Evolutionary conservation across 2,329 filamentous ascomycete species (phyloP), one percentile per base, ranked within the genome.

Genomic region (Neofusicoccum sp.): DNA sequence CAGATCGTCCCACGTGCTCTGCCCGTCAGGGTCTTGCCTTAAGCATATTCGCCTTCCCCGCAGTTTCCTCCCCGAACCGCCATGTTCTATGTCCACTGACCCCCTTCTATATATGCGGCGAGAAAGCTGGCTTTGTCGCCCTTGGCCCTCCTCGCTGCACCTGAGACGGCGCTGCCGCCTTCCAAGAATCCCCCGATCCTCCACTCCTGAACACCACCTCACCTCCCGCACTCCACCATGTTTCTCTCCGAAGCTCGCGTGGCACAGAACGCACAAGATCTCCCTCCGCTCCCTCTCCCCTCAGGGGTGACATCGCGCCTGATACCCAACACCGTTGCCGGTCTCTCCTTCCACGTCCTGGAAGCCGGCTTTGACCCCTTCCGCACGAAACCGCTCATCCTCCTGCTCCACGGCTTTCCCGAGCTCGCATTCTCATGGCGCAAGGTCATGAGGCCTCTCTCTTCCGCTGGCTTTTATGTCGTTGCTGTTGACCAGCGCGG

Each of bases 371-470:
- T 76, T 36, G 69, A 72, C 28, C 70, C 75, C 3, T 61, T 68
- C 12, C 70, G 67, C 12, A 67, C 73, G 26, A 78, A 76, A 6
- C 86, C 85, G 1, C 78, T 89, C 9, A 73, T 89, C 7, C 70
- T 89, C 6, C 82, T 88, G 51, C 80, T 84, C 49, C 87, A 89
- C 71, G 87, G 87, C 38, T 90, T 84, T 64, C 87, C 87, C 1
- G 87, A 89, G 68, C 77, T 90, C 2, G 85, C 87, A 30, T 90
- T 82, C 70, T 89, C 86, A 48, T 90, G 87, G 86, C 83, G 87
- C 56, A 84, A 86, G 60, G 73, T 89, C 36, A 79, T 90, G 66
- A 80, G 81, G 6, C 69, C 75, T 0, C 76, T 90, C n/a, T 84
- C 86, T 4, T 71, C 74, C 0, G 77, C 80, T 5, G 86, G 86